These are phyloP conservation scores for Amylostereum areolatum DNA, from an alignment of 1,284 basidiomycete genomes.

Conservation along the genomic window DNA sequence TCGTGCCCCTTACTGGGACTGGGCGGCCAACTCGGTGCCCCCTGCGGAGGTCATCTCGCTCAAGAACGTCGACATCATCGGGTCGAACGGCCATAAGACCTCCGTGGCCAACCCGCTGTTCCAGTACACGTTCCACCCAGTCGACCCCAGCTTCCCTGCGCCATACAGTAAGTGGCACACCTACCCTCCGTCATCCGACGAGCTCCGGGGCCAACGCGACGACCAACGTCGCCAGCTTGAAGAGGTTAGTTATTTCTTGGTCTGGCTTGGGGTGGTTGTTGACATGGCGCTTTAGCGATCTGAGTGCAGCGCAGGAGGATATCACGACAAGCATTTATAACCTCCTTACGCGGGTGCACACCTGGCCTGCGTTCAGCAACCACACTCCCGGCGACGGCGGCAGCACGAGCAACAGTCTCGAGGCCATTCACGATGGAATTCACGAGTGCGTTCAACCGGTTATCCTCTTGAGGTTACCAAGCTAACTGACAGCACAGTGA, in stretches of 20 bases:
- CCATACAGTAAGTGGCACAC: constrained; percentile 31
- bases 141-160: constrained; percentile 29
- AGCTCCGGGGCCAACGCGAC: constrained; percentile 20
- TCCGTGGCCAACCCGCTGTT: constrained; percentile 36
- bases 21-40: constrained; percentile 37
- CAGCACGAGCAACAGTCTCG: constrained; percentile 37
- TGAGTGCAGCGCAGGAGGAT: constrained; percentile 18
- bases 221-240: constrained; percentile 26
- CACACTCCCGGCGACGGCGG: constrained; percentile 30
- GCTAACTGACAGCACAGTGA: constrained; percentile 2
- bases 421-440: constrained; percentile 44
- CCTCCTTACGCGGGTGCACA: constrained; percentile 31
- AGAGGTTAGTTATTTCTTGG: constrained; percentile 17
- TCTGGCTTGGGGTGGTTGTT: neutral
- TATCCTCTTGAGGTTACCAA: no score
- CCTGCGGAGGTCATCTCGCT: constrained; percentile 36
- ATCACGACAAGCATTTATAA: constrained; percentile 30
- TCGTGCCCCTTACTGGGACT: constrained; percentile 47
- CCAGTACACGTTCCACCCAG: constrained; percentile 38
- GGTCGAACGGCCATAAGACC: constrained; percentile 26
- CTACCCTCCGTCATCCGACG: constrained; percentile 36
- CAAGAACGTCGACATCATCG: constrained; percentile 30
- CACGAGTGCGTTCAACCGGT: constrained; percentile 20
- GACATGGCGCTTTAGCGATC: neutral
- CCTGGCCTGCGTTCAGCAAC: constrained; percentile 41